A percentile compares a stretch with the other conserved stretches of the same genome.
These are phyloP conservation scores for Takashimella koratensis DNA, from an alignment of 1,284 basidiomycete species.

Conservation along the genomic window DNA sequence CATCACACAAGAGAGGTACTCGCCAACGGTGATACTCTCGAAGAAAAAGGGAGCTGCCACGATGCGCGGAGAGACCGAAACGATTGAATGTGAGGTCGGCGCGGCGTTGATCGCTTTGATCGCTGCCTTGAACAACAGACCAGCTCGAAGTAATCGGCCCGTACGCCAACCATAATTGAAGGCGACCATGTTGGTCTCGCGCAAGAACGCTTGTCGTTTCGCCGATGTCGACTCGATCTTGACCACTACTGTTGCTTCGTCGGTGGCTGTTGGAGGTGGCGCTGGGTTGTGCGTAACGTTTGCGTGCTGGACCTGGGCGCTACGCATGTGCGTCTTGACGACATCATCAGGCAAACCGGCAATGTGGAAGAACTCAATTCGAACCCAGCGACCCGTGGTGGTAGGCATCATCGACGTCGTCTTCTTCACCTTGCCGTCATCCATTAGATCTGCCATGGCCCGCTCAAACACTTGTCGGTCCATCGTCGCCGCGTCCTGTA, in stretches of 20 bases:
- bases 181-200: constrained; percentile 25
- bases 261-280: neutral
- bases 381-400: constrained; percentile 33
- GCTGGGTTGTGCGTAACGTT: neutral
- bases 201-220: constrained; percentile 18
- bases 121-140: constrained; percentile 28
- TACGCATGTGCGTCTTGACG: constrained; percentile 27
- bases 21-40: constrained; percentile 32
- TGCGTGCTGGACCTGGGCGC: constrained; percentile 9
- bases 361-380: constrained; percentile 20
- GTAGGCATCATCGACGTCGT: constrained; percentile 32
- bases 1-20: constrained; percentile 28
- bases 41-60: constrained; percentile 34
- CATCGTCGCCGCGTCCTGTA: constrained; percentile 24
- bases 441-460: constrained; percentile 17
- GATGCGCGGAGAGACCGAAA: constrained; percentile 26
- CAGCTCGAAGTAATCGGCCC: constrained; percentile 26
- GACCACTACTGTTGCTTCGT: neutral
- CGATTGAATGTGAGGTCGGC: constrained; percentile 13
- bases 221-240: neutral
- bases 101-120: constrained; percentile 16
- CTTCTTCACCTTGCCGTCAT: constrained; percentile 28
- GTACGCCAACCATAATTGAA: constrained; percentile 33
- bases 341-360: constrained; percentile 16
- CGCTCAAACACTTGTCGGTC: constrained; percentile 33